Evolutionary conservation across 2,329 filamentous ascomycete genomes (phyloP), one percentile per base, ranked within the genome.

Genomic region (Hymenotorrendiella dingleyae): DNA sequence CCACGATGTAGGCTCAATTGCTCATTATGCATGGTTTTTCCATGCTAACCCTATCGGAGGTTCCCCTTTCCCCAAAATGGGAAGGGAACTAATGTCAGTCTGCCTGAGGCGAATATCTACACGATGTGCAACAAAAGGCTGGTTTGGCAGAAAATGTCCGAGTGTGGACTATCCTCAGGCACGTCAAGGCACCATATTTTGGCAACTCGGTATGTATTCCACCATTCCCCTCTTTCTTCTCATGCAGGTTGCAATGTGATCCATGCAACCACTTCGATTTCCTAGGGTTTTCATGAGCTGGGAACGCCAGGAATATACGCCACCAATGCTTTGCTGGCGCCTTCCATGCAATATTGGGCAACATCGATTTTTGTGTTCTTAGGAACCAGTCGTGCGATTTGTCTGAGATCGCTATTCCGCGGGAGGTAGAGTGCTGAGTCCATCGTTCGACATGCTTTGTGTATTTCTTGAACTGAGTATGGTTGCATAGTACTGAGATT

Each of bases 301-400:
- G 28, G 17, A 22, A 38, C 36, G n/a, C 53, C 53, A 14, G 76
- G 75, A 17, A 82, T 67, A 54, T 79, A 83, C 22, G 74, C 78
- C n/a, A 80, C 78, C 62, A 83, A 64, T 41, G 83, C 85, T 66
- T 96, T 96, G 64, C 90, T 96, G 6, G 86, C 86, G 10, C 89
- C 88, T 55, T 85, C 74, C 68, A 94, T 86, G 60, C 90, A 95
- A 62, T 97, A 97, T 67, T 98, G 93, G 36, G 86, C 78, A 20
- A 91, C 81, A 33, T 84, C 78, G 14, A 87, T 70, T 65, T 84
- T 85, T 43, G 68, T 59, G 2, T 64, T 68, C 4, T 67, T 62
- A 3, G 65, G 58, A 1, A 66, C 69, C 23, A 82, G 58, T 50
- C 64, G 72, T 4, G 86, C 85, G 48, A 95, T 72, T 64, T 95